Evolutionary conservation across 768 basidiomycete species (phyloP), one percentile per base, ranked within the genome.

Genomic region (Russula vinacea): DNA sequence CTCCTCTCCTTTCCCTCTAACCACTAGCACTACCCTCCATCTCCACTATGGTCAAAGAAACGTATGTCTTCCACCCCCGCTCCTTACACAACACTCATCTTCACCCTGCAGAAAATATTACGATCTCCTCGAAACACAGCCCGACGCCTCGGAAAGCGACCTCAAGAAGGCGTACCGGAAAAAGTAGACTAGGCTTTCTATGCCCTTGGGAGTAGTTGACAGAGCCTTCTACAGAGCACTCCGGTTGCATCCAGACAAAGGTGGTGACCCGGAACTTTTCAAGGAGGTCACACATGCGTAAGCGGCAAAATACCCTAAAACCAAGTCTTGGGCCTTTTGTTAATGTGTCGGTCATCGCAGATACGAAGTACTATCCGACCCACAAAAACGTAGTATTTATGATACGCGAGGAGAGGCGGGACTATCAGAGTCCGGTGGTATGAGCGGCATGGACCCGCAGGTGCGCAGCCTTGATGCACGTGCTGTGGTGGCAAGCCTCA

Each of bases 381-480:
- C 88, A 13, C 86, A 92, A 67, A 92, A 87, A 71, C 85, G 91
- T 56, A 79, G 77, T 67, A 75, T 90, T 65, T 98, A 99, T 72
- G 95, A 98, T 79, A 77, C 89, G 58, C 85, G 88, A 59, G 97
- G 97, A 64, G 95, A 98, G 75, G 94, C 94, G 66, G 96, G 94
- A 54, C 76, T 95, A 33, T 85, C 83, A 56, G 91, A 92, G 72
- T 84, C 86, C 65, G 92, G 92, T 56, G 91, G 92, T 33, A 90
- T 92, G 87, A 90, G 91, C 58, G 92, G 92, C 57, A 96, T 98
- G 93, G 95, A 98, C 77, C 91, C 97, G 3, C 93, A 96, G 78
- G 90, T 88, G 69, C 62, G 84, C 74, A 22, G 44, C 52, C 45
- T 62, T 42, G 14, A 26, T 37, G 0, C 67, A 45, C 52, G 35